phyloP scores from a whole-genome alignment of 73 alveolate species.

The Paramecium pentaurelia region DNA sequence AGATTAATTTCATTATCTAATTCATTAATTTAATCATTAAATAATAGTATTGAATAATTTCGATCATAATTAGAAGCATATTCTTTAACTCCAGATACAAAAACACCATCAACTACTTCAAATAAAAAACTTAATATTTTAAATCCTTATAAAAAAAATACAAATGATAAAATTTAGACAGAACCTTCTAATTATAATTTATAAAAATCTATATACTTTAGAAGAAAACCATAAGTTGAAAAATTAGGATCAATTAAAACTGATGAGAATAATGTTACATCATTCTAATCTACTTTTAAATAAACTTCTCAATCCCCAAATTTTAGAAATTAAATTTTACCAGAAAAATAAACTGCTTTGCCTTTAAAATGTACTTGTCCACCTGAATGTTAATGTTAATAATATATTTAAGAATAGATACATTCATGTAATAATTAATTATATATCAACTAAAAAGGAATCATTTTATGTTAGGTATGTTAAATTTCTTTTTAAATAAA shows the following conservation, averaged over 20 bases:
- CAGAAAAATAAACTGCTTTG: not conserved
- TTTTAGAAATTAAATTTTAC: not conserved
- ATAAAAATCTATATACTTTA: not conserved
- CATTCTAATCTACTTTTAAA: not conserved
- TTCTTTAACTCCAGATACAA: not conserved
- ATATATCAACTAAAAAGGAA: not conserved
- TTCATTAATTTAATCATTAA: not conserved
- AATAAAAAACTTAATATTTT: not conserved
- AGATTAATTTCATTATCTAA: not conserved
- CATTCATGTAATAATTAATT: not conserved
- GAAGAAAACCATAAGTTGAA: not conserved
- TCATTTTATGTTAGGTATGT: not conserved
- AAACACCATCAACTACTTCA: not conserved
- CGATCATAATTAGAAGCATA: not conserved
- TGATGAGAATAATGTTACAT: not conserved
- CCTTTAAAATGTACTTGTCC: not conserved
- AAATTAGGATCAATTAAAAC: not conserved
- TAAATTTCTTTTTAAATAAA: not conserved
- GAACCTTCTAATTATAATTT: not conserved
- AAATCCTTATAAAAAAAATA: not conserved
- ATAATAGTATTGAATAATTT: not conserved
- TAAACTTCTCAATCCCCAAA: not conserved
- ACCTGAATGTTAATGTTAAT: not conserved
- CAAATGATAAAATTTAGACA: not conserved
- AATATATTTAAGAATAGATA: not conserved